Evolutionary conservation across 352 stramenopile species (phyloP), one percentile per base, ranked within the genome.

Genomic region (Phytophthora pinifolia): DNA sequence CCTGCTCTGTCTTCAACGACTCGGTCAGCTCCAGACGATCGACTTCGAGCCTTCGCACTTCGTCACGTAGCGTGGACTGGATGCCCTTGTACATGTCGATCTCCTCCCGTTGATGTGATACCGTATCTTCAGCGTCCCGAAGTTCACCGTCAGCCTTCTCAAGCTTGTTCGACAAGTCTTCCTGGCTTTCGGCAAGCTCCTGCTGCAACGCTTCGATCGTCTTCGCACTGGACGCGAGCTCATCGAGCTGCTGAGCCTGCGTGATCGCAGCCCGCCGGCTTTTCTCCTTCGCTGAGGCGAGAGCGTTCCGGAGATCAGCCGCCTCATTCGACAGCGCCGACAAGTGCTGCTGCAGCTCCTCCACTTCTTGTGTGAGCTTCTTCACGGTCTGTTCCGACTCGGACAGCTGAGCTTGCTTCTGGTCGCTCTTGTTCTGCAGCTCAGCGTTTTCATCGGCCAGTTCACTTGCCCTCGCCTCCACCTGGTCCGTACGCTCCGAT

Each of bases 61-160:
- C 55, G 29, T 50, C 49, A n/a, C 54, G 39, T 38, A 75, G 43
- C 17, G 49, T 61, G 18, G 46, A 45, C 18, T 70, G 50, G 12
- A 62, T 71, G 6, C 46, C 54, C 36, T 70, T 62, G 58, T 70
- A 59, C 62, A 70, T 65, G 9, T 44, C 20, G 9, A 72, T 62
- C 49, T 72, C 62, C 32, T 64, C 51, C 17, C 27, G 27, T 41
- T 64, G 49, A 12, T 36, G 44, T 9, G 36, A 56, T 22, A 13
- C 38, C 10, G 29, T 48, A 17, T 9, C 31, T 70, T 72, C 50
- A 60, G 54, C 43, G 32, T 65, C 38, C 36, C 47, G 49, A 59
- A 70, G 54, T 10, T 64, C 37, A 17, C 22, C 47, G 33, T 42
- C 35, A 9, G 54, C 41, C 29, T 64, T 56, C 22, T 66, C 52